Conservation (phyloP, 73 alveolate genomes). For the Breviolum minutum region DNA sequence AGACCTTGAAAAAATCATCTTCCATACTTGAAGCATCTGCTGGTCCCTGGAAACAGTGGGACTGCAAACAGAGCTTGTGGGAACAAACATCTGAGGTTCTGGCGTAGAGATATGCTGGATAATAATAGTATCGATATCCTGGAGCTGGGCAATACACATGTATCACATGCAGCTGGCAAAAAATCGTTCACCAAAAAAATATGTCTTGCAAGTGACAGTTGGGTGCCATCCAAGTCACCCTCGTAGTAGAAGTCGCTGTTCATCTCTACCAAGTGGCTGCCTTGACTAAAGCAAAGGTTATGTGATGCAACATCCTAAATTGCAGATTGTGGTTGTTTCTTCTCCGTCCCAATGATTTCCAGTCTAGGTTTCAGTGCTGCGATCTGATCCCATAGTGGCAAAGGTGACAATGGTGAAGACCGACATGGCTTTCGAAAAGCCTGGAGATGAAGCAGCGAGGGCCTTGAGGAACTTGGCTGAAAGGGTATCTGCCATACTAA, state of each 20-base stretch:
- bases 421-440: not conserved
- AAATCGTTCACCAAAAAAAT: not conserved
- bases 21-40: too few species aligned
- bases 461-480: too few species aligned
- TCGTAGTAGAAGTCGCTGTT: constrained; percentile 86
- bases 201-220: not conserved
- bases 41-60: too few species aligned
- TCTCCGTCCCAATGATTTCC: not conserved
- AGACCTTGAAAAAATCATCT: too few species aligned
- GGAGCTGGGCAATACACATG: not conserved
- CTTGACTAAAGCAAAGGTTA: not conserved
- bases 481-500: too few species aligned
- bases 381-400: not conserved
- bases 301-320: not conserved
- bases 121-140: constrained; percentile 85
- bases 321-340: not conserved
- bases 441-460: too few species aligned
- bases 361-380: not conserved
- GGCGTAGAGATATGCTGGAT: constrained; percentile 93
- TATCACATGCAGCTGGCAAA: not conserved
- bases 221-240: not conserved
- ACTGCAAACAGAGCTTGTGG: too few species aligned
- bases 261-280: constrained; percentile 48
- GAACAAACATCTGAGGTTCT: not conserved
- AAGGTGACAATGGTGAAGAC: not conserved